Conservation (phyloP, 1,284 basidiomycete genomes). For the Cutaneotrichosporon cutaneum region DNA sequence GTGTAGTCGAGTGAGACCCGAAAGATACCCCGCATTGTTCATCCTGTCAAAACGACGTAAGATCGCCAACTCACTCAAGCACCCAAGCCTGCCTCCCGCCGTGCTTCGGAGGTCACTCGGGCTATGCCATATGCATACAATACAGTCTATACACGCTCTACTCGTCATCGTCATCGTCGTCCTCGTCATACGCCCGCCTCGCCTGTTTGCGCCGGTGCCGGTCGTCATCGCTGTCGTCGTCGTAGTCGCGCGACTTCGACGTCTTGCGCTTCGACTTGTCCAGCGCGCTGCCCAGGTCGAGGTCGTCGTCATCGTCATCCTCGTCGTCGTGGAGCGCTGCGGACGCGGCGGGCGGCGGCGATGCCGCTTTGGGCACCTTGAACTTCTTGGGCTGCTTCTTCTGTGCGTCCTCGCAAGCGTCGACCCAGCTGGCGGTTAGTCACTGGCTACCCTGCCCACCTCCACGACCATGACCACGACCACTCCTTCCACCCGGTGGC, state of each 20-base stretch:
- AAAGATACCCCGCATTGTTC: not conserved
- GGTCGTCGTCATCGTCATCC: slow-evolving; percentile 67
- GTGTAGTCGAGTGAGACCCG: not conserved
- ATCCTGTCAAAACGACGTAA: no score
- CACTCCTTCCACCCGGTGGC: no score
- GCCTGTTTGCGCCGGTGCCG: slow-evolving; percentile 11
- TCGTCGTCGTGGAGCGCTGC: slow-evolving; percentile 58
- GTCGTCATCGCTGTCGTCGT: slow-evolving; percentile 23
- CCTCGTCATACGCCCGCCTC: slow-evolving; percentile 19
- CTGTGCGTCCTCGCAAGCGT: slow-evolving; percentile 49
- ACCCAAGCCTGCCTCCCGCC: no score
- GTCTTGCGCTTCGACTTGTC: slow-evolving; percentile 10
- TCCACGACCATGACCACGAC: no score
- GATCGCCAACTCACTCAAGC: no score
- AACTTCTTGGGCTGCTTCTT: slow-evolving; percentile 38
- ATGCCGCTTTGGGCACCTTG: slow-evolving; percentile 7
- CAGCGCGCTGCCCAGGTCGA: slow-evolving; percentile 5
- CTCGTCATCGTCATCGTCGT: slow-evolving; percentile 27
- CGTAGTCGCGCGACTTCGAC: slow-evolving; percentile 21
- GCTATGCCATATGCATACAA: slow-evolving; percentile 21
- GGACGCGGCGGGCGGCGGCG: slow-evolving; percentile 19
- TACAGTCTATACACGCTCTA: slow-evolving; percentile 16
- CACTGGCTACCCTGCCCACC: not conserved
- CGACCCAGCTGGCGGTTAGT: slow-evolving; percentile 45
- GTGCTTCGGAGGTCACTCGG: not conserved